A percentile compares a stretch with the other conserved stretches of the same genome.
These are phyloP conservation scores for Amaranthus hypochondriacus DNA, from an alignment of 148 eudicot genomes.

Conservation along the genomic window DNA sequence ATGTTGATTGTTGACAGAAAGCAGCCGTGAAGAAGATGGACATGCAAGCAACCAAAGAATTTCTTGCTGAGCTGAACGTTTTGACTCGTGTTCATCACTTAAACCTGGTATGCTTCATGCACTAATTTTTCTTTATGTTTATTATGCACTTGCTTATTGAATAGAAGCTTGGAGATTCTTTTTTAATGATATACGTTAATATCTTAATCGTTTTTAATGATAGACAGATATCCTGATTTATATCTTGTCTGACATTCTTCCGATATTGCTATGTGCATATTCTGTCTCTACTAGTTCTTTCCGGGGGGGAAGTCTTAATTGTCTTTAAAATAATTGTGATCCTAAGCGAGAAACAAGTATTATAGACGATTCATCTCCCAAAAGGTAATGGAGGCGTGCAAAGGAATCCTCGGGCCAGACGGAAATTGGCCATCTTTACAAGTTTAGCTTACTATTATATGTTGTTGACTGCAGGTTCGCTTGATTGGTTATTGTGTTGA, in stretches of 20 bases:
- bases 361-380: too few relatives aligned
- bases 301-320: background rate
- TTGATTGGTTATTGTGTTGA: constrained; percentile 87
- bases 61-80: constrained; percentile 43
- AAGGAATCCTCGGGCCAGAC: background rate
- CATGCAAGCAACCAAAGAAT: constrained; percentile 45
- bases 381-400: background rate
- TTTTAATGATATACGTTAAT: background rate
- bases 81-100: constrained; percentile 50
- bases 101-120: constrained; percentile 33
- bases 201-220: background rate
- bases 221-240: background rate
- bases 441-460: constrained; percentile 1
- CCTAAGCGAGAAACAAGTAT: background rate
- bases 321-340: background rate
- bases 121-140: background rate
- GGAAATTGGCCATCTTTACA: background rate
- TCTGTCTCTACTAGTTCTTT: background rate
- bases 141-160: constrained; percentile 3
- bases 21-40: constrained; percentile 54
- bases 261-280: background rate
- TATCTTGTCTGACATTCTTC: background rate
- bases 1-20: constrained; percentile 25
- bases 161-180: background rate
- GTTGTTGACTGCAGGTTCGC: constrained; percentile 50